Evolutionary conservation across 257 asterid species (phyloP).

Genomic region (Solanum sitiens): DNA sequence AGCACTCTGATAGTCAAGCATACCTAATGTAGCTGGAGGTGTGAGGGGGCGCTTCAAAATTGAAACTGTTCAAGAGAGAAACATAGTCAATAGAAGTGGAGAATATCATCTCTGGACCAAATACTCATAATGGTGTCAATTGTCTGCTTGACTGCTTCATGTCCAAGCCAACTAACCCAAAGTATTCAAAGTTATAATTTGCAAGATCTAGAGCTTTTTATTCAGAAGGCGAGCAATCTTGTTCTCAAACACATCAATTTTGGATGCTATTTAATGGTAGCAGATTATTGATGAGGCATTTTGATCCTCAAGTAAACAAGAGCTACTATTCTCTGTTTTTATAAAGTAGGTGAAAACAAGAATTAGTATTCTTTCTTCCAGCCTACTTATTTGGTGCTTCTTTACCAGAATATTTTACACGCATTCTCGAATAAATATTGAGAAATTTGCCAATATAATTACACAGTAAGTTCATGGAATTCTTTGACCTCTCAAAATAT

Average conservation of each 20-base stretch:
- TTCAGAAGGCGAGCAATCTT: neutral
- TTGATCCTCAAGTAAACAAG: neutral
- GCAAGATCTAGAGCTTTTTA: neutral
- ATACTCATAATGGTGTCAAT: neutral
- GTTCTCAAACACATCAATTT: neutral
- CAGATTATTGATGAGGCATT: neutral
- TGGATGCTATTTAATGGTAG: neutral
- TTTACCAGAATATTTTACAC: neutral
- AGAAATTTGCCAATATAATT: neutral
- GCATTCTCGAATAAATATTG: neutral
- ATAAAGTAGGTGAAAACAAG: neutral
- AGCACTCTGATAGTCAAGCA: slow-evolving; percentile 78
- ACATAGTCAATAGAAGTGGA: neutral
- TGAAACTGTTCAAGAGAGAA: slow-evolving; percentile 38
- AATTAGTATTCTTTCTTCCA: neutral
- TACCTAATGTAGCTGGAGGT: slow-evolving; percentile 88
- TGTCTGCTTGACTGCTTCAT: neutral
- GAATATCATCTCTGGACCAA: neutral
- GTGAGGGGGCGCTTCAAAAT: slow-evolving; percentile 88
- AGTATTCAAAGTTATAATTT: neutral
- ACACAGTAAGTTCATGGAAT: neutral
- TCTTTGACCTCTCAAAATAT: neutral
- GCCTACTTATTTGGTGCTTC: neutral
- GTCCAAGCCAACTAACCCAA: neutral
- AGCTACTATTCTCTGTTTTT: neutral